Percentiles rank a stretch among this genome's conserved stretches.
phyloP scores from a whole-genome alignment of 108 stramenopile species.

The Cyclotella kingstonii region DNA sequence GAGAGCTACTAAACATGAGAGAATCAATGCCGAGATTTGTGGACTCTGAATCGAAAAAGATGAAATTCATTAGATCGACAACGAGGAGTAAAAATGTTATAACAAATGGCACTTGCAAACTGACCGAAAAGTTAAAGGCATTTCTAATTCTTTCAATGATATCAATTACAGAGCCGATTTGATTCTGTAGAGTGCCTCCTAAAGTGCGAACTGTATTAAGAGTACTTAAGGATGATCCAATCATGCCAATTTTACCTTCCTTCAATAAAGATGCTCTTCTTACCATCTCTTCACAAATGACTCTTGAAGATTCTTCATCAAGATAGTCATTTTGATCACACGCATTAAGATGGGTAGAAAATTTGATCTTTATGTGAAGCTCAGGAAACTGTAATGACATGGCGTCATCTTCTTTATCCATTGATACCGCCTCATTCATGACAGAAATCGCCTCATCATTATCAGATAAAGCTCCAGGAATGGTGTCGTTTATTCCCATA shows the following conservation, averaged over 20 bases:
- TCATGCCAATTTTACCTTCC: constrained; percentile 54
- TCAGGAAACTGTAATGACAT: constrained; percentile 24
- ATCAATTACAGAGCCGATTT: constrained; percentile 64
- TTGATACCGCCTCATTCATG: too few species aligned
- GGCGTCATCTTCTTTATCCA: too few species aligned
- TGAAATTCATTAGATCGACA: not conserved
- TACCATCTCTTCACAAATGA: constrained; percentile 57
- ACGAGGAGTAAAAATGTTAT: not conserved
- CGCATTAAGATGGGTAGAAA: constrained; percentile 9
- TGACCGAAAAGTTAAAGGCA: constrained; percentile 78
- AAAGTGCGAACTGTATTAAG: constrained; percentile 72
- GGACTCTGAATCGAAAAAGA: constrained; percentile 27
- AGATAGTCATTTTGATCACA: not conserved
- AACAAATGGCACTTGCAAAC: not conserved
- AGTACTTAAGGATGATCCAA: constrained; percentile 72
- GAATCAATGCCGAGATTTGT: constrained; percentile 35
- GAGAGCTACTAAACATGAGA: constrained; percentile 25
- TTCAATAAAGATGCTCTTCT: constrained; percentile 47
- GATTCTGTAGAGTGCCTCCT: constrained; percentile 68
- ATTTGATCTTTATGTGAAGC: constrained; percentile 42
- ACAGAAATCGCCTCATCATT: too few species aligned
- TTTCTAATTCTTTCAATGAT: constrained; percentile 64
- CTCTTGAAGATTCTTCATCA: constrained; percentile 35
- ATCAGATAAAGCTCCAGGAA: constrained; percentile 31
- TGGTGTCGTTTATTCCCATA: constrained; percentile 50